phyloP scores from a whole-genome alignment of 345 rosid species.

The Combretum micranthum region DNA sequence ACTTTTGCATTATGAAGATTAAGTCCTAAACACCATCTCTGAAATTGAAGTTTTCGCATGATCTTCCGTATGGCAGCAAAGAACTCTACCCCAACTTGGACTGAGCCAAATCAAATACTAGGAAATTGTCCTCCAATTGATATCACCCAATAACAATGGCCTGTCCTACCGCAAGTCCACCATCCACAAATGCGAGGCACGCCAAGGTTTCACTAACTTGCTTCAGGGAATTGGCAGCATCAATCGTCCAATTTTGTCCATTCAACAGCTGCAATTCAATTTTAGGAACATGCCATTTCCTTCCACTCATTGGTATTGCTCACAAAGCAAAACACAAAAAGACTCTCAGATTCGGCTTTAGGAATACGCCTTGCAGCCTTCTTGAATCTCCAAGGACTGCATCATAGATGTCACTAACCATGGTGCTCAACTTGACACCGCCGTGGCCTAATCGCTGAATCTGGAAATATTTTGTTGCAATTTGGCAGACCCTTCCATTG shows the following conservation, averaged over 20 bases:
- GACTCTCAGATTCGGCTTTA: neutral
- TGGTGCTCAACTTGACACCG: slow-evolving; percentile 18
- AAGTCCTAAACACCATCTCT: too few relatives aligned
- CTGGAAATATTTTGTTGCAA: slow-evolving; percentile 7
- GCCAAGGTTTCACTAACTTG: too few relatives aligned
- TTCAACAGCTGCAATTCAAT: too few relatives aligned
- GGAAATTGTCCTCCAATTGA: slow-evolving; percentile 20
- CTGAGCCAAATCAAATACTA: slow-evolving; percentile 20
- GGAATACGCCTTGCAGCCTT: slow-evolving; percentile 4
- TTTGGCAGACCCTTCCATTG: slow-evolving; percentile 8
- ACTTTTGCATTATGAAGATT: too few relatives aligned
- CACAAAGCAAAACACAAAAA: neutral
- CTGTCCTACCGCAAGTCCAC: slow-evolving; percentile 13
- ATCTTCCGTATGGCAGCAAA: neutral
- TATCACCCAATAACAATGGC: slow-evolving; percentile 19
- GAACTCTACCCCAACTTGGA: slow-evolving; percentile 21
- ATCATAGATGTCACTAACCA: slow-evolving; percentile 7
- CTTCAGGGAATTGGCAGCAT: too few relatives aligned
- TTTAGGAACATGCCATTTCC: too few relatives aligned
- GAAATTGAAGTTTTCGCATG: too few relatives aligned
- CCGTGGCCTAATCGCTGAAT: slow-evolving; percentile 7
- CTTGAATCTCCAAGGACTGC: slow-evolving; percentile 5
- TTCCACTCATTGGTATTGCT: neutral
- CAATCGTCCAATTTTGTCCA: too few relatives aligned
- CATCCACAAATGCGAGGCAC: neutral